Percentiles rank a stretch among this genome's conserved stretches.
Conservation (phyloP, 2,329 filamentous ascomycete species). For the Ustulina deusta region DNA sequence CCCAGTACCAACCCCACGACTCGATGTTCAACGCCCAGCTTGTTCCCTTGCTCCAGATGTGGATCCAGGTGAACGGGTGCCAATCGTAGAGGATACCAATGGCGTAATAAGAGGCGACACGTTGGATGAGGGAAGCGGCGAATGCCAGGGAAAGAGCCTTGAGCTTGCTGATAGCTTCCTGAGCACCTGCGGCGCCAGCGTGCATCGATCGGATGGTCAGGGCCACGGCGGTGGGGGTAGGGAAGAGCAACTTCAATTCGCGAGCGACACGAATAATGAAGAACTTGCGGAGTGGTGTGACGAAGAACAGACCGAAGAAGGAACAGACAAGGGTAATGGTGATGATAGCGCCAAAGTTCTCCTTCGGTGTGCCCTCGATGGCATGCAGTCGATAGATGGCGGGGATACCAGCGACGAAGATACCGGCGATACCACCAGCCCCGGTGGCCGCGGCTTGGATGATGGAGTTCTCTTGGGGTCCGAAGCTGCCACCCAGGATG, state of each 20-base stretch:
- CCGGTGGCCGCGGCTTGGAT: slow-evolving; percentile 67
- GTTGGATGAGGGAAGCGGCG: slow-evolving; percentile 59
- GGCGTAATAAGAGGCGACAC: slow-evolving; percentile 68
- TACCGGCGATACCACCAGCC: slow-evolving; percentile 64
- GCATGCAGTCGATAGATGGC: slow-evolving; percentile 66
- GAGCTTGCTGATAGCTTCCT: slow-evolving; percentile 66
- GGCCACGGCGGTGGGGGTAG: slow-evolving; percentile 68
- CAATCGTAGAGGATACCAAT: slow-evolving; percentile 69
- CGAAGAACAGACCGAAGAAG: slow-evolving; percentile 74
- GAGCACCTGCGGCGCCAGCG: slow-evolving; percentile 61
- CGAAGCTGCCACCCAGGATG: slow-evolving; percentile 65
- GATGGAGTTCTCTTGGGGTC: slow-evolving; percentile 69
- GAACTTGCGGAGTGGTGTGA: slow-evolving; percentile 73
- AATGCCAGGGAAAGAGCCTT: slow-evolving; percentile 65
- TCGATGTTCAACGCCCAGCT: slow-evolving; percentile 64
- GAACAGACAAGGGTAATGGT: slow-evolving; percentile 71
- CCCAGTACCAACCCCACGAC: slow-evolving; percentile 69
- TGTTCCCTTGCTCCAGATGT: slow-evolving; percentile 65
- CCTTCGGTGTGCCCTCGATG: slow-evolving; percentile 58
- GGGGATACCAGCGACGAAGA: slow-evolving; percentile 68
- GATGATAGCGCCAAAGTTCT: slow-evolving; percentile 69
- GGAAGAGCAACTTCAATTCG: slow-evolving; percentile 69
- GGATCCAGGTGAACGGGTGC: slow-evolving; percentile 66
- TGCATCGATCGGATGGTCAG: slow-evolving; percentile 72
- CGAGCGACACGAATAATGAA: slow-evolving; percentile 75